Percentiles rank a stretch among this genome's conserved stretches.
phyloP scores from a whole-genome alignment of 441 rosid genomes.

The Arabidopsis hybrid region DNA sequence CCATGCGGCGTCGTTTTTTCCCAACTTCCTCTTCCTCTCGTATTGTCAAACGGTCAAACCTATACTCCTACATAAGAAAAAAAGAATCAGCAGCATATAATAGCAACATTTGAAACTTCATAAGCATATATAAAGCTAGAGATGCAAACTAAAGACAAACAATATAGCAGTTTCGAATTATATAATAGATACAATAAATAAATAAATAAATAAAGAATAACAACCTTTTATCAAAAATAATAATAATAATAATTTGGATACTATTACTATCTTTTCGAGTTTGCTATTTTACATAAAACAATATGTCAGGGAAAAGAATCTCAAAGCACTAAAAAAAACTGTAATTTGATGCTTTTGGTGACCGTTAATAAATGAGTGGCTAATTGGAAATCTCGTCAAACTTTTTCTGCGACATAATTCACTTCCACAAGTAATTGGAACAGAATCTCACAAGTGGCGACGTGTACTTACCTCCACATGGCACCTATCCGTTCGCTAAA shows the following conservation, averaged over 20 bases:
- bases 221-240: too few relatives aligned
- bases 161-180: too few relatives aligned
- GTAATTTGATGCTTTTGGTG: slow-evolving; percentile 31
- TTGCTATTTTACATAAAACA: not conserved
- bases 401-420: slow-evolving; percentile 41
- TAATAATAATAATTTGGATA: too few relatives aligned
- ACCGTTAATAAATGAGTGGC: slow-evolving; percentile 42
- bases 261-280: not conserved
- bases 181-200: too few relatives aligned
- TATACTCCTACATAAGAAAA: not conserved
- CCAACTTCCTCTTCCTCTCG: not conserved
- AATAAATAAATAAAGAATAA: too few relatives aligned
- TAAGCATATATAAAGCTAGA: too few relatives aligned
- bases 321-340: slow-evolving; percentile 38
- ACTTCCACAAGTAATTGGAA: slow-evolving; percentile 45
- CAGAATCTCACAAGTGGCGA: slow-evolving; percentile 43
- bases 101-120: too few relatives aligned
- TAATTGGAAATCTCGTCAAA: slow-evolving; percentile 37
- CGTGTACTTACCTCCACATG: slow-evolving; percentile 7
- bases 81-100: too few relatives aligned
- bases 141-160: too few relatives aligned
- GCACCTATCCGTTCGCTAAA: slow-evolving; percentile 1
- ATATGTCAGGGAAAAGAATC: not conserved
- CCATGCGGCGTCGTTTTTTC: slow-evolving; percentile 47
- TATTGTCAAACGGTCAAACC: not conserved